Evolutionary conservation across 352 stramenopile species (phyloP), one percentile per base, ranked within the genome.

Genomic region (Globisporangium cylindrosporum): DNA sequence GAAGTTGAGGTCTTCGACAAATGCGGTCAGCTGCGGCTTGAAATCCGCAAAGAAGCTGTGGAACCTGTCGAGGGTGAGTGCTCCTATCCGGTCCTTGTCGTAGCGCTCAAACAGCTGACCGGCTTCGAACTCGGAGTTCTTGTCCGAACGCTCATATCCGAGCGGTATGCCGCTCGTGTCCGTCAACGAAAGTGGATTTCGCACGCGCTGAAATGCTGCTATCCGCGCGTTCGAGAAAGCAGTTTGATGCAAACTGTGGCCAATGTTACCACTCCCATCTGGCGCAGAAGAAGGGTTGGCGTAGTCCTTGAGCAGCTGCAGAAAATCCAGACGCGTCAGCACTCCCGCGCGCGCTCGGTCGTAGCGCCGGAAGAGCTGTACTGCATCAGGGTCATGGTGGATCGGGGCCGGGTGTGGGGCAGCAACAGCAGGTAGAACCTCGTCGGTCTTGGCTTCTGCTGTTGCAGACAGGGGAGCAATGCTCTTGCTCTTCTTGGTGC

Each of bases 41-140:
- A 95, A 95, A 59, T 95, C 85, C 3, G 65, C 59, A 60, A 92
- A 93, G 67, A 95, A 95, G 38, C 69, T 60, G 25, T 86, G 79
- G 27, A 95, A 95, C 43, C 75, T 77, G 56, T 89, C 80, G 57
- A 93, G 65, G 10, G 78, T 81, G 27, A 95, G 76, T 41, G 80
- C 76, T 0, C 85, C 85, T 0, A 67, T 75, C 41, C 77, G 85
- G 36, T 91, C 76, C 18, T 64, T 79, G 64, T 95, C 87, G 63
- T 93, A 95, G 14, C 85, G 75, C 68, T 92, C 87, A 64, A 95
- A 95, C 20, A 95, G 74, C 69, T 95, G 87, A 1, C 87, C 85
- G 46, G 87, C 87, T 54, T 95, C 87, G 67, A 95, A 95, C 70
- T 95, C 87, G 12, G 84, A 91, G 73, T 95, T 95, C 49, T 73